Evolutionary conservation across 805 yeast species (phyloP), one percentile per base, ranked within the genome.

Genomic region (Naumovozyma dairenensis): DNA sequence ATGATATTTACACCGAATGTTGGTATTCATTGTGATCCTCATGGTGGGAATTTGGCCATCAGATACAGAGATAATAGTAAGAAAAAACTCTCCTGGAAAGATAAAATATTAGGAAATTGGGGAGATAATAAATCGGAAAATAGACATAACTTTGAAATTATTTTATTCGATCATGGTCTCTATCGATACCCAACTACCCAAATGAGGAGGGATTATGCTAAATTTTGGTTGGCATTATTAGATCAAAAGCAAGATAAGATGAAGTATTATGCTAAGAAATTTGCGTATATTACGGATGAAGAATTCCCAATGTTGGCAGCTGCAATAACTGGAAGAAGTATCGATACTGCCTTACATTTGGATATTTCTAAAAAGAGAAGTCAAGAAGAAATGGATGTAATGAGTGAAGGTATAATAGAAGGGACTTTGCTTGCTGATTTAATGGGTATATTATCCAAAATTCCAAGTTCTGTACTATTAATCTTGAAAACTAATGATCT

Each of bases 11-110:
- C 93, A 2, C 94, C 96, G 1, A 78, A 76, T 18, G 94, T 85
- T 16, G 84, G 89, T 1, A 72, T 92, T 28, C 99, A 92, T 55
- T 92, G 98, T 62, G 99, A 92, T 55, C 98, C 98, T 1, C 99
- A 92, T 55, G 95, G 94, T 8, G 99, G 99, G 0, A 92, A 92
- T 50, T 63, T 92, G 38, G 96, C 97, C 0, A 84, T 92, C 16
- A 65, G 86, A 36, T 60, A 67, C 1, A 47, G 57, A 6, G 40
- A 47, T 14, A 44, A 43, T 16, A 54, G 38, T 22, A 45, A 38
- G 3, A 13, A 21, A 10, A n/a, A n/a, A n/a, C n/a, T n/a, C n/a
- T n/a, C n/a, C n/a, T n/a, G n/a, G n/a, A n/a, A n/a, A n/a, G n/a
- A n/a, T n/a, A n/a, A n/a, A 27, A 15, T 15, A 20, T 18, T 16